These are phyloP conservation scores for Aegilops longissima DNA, from an alignment of 176 grass and related monocot species.

Conservation along the genomic window DNA sequence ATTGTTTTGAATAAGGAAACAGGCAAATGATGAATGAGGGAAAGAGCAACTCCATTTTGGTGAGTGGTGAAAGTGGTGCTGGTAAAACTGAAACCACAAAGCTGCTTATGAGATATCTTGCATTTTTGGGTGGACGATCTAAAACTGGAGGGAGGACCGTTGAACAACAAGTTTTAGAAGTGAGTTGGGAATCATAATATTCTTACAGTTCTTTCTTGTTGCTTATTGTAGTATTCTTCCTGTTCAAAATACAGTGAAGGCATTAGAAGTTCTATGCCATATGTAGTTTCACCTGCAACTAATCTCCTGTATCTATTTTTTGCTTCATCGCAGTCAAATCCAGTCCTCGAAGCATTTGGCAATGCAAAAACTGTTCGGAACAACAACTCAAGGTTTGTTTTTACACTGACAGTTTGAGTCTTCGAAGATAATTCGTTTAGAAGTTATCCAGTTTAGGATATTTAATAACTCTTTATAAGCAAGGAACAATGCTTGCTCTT, in stretches of 20 bases:
- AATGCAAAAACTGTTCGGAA: slow-evolving; percentile 96
- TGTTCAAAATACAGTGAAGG: slow-evolving; percentile 3
- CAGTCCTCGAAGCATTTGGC: slow-evolving; percentile 95
- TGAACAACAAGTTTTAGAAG: slow-evolving; percentile 97
- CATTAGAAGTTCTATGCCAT: not conserved
- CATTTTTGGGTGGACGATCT: slow-evolving; percentile 80
- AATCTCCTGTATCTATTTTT: not conserved
- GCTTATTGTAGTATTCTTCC: not conserved
- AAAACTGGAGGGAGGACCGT: slow-evolving; percentile 80
- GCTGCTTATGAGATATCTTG: slow-evolving; percentile 94
- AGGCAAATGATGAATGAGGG: slow-evolving; percentile 97
- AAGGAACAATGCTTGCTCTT: slow-evolving; percentile 7
- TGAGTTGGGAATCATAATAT: slow-evolving; percentile 38
- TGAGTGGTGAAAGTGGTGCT: slow-evolving; percentile 98
- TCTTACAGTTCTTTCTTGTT: not conserved
- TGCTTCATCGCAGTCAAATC: slow-evolving; percentile 74
- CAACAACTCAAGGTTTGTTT: slow-evolving; percentile 83
- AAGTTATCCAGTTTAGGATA: slow-evolving; percentile 26
- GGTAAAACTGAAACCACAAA: slow-evolving; percentile 99
- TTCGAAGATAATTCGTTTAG: slow-evolving; percentile 10
- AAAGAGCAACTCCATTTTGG: slow-evolving; percentile 90
- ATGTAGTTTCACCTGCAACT: slow-evolving; percentile 24
- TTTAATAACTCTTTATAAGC: slow-evolving; percentile 9
- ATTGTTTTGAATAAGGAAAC: slow-evolving; percentile 58
- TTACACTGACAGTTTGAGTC: slow-evolving; percentile 1